Base-by-base conservation (phyloP, 202 grass and related monocot genomes). In the Eragrostis tef region DNA sequence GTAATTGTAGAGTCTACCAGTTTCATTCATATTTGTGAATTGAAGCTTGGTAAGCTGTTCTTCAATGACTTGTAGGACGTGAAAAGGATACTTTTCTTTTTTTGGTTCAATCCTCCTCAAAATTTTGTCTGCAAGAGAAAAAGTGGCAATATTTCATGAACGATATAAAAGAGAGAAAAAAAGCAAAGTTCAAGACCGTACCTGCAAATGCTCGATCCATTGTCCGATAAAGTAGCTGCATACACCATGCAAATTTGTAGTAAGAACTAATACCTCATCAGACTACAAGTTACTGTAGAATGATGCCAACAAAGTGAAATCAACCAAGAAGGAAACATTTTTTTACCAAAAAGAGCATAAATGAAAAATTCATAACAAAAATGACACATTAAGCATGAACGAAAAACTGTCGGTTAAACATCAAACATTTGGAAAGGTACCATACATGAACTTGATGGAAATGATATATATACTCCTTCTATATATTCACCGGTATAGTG, bases 11-110 rank as follows among this genome's bases (percentile, higher is more conserved):
- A n/a, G n/a, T n/a, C 87, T 88, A 94, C 94, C 11, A 97, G 80
- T 29, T n/a, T n/a, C n/a, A n/a, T n/a, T n/a, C n/a, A n/a, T n/a
- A n/a, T n/a, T n/a, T n/a, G n/a, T n/a, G n/a, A 92, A 62, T 50
- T 94, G 91, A 73, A 97, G 85, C 81, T 97, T 97, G 46, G 87
- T 89, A 63, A 97, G 91, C 75, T 97, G 91, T 83, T 97, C 94
- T 85, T 94, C 94, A 66, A 97, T 97, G 78, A 90, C 91, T 97
- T 94, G 94, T 84, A 97, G 79, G 70, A 97, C 90, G 90, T 97
- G 89, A 61, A 85, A 78, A 64, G 94, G 91, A 78, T 92, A 97
- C 58, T 87, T 89, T 12, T 94, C 88, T 65, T 90, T 97, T 78
- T 97, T 94, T 86, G 84, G 81, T 79, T 97, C 94, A 54, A 97